Base-by-base conservation (phyloP, 1,284 basidiomycete species). In the Sanghuangporus sanghuang region DNA sequence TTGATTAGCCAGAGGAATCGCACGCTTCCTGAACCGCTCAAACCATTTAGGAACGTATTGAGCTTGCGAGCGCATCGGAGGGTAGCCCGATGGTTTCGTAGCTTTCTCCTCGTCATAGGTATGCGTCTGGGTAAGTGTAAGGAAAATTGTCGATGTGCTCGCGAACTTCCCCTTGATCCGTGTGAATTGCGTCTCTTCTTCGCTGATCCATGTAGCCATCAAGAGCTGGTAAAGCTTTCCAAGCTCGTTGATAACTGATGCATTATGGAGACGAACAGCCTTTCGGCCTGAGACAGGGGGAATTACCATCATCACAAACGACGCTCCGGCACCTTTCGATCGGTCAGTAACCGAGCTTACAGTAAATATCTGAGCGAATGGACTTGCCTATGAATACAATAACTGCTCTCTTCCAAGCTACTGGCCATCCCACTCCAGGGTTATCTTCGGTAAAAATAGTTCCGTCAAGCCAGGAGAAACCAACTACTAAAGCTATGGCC, bases 401-500 rank as follows among this genome's bases (percentile, higher is more conserved):
- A 1, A 77, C 72, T 69, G 74, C 78, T 68, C 85, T 74, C 64
- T 76, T 75, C 77, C 85, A 86, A 0, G 83, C 81, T 6, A 87
- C 74, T 1, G 71, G 68, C 70, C 81, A 84, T 1, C 86, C 86
- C 5, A 78, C 71, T 21, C 85, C 85, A 16, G 79, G 78, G 63
- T 80, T 81, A 12, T 75, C 77, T n/a, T 78, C 68, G 14, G 79
- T 72, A 2, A 69, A 66, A 6, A 83, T 67, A 69, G 86, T 81
- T 1, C 78, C 79, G 66, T 87, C 85, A 27, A 85, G 75, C 85
- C 85, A 87, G 0, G 81, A 83, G 71, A 86, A 87, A 1, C 85
- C 85, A 5, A 85, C 73, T 14, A 85, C 73, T 6, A 83, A 73
- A 0, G 73, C 72, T 57, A 76, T 75, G 2, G 80, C 82, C 0